Evolutionary conservation across 768 basidiomycete genomes (phyloP), one percentile per base, ranked within the genome.

Genomic region (Clavaria fumosa): DNA sequence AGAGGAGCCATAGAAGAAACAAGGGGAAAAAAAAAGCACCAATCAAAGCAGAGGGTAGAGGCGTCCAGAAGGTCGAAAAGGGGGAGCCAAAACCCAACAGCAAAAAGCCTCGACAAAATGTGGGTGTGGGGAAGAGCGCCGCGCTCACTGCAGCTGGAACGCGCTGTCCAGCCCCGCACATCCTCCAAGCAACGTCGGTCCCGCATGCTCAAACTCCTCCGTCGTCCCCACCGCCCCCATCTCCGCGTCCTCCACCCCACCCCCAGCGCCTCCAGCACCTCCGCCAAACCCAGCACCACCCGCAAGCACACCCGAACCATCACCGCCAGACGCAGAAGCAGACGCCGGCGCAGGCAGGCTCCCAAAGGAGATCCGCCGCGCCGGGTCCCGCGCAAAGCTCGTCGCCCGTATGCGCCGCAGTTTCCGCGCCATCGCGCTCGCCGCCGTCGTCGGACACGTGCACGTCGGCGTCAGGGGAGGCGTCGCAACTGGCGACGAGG

Each of bases 161-260:
- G 82, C 82, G 49, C 79, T 83, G 20, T 69, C 82, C 35, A 85
- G 53, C 39, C 59, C 59, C 31, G n/a, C n/a, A n/a, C n/a, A n/a
- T n/a, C n/a, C n/a, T n/a, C n/a, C n/a, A n/a, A n/a, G n/a, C n/a
- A n/a, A n/a, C n/a, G n/a, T n/a, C n/a, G n/a, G n/a, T n/a, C n/a
- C n/a, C n/a, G n/a, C n/a, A n/a, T n/a, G n/a, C n/a, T n/a, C n/a
- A n/a, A n/a, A n/a, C n/a, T n/a, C n/a, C n/a, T n/a, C n/a, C n/a
- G n/a, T n/a, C n/a, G n/a, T n/a, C n/a, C n/a, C n/a, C n/a, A n/a
- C n/a, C n/a, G n/a, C n/a, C n/a, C n/a, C n/a, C n/a, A n/a, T n/a
- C n/a, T n/a, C n/a, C n/a, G n/a, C n/a, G n/a, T n/a, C n/a, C n/a
- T n/a, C n/a, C n/a, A n/a, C n/a, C n/a, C n/a, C n/a, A n/a, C n/a